Evolutionary conservation across 1,284 basidiomycete genomes (phyloP).

Genomic region (Anthracocystis setariae): DNA sequence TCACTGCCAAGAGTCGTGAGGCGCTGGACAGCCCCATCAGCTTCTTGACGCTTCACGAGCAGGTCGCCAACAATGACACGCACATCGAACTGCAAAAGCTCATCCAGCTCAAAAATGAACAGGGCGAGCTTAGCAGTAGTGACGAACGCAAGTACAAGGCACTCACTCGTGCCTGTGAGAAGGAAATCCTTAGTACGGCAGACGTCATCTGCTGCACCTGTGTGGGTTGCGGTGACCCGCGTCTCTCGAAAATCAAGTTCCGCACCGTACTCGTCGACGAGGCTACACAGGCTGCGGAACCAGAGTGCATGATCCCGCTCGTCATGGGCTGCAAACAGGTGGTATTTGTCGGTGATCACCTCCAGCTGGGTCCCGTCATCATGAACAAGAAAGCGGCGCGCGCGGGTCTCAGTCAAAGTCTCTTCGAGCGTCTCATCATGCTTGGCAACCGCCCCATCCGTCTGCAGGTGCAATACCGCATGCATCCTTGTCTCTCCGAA

Average conservation of each 20-base stretch:
- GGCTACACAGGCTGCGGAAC: conserved; percentile 97
- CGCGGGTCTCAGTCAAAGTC: conserved; percentile 93
- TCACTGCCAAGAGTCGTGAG: conserved; percentile 97
- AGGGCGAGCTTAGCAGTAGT: conserved; percentile 93
- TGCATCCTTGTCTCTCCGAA: conserved; percentile 98
- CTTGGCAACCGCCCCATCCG: conserved; percentile 96
- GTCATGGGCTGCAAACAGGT: conserved; percentile 98
- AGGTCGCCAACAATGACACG: conserved; percentile 85
- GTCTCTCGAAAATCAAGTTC: conserved; percentile 95
- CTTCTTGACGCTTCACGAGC: conserved; percentile 94
- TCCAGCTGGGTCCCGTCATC: conserved; percentile 98
- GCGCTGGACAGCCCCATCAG: conserved; percentile 91
- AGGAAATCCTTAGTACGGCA: conserved; percentile 91
- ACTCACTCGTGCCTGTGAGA: conserved; percentile 91
- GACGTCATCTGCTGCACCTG: conserved; percentile 99
- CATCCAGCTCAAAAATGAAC: conserved; percentile 95
- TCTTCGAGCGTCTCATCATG: conserved; percentile 96
- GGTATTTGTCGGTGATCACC: conserved; percentile 92
- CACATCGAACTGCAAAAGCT: conserved; percentile 92
- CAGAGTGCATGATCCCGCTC: conserved; percentile 99
- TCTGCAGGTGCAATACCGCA: conserved; percentile 98
- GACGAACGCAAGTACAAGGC: conserved; percentile 99
- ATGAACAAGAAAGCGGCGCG: conserved; percentile 99
- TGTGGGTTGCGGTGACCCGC: conserved; percentile 95
- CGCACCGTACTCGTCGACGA: conserved; percentile 98